Percentiles rank a stretch among this genome's conserved stretches.
phyloP scores from a whole-genome alignment of 1,284 basidiomycete genomes.

The Cutaneotrichosporon sp. region DNA sequence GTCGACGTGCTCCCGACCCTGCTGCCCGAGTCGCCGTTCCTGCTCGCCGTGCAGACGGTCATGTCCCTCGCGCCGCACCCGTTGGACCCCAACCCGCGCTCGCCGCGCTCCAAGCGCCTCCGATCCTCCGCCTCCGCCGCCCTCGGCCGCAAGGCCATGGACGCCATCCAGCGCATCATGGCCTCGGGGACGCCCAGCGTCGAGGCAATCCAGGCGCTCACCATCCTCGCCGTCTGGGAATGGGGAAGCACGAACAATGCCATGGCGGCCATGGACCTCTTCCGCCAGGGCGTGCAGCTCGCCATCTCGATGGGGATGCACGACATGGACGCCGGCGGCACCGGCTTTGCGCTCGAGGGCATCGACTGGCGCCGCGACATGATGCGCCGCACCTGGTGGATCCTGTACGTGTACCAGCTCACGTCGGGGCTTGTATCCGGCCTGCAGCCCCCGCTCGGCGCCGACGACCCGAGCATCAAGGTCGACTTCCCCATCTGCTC shows the following conservation, averaged over 20 bases:
- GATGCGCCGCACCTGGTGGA: constrained; percentile 53
- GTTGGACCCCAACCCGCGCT: constrained; percentile 44
- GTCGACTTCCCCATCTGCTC: constrained; percentile 50
- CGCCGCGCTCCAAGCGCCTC: constrained; percentile 41
- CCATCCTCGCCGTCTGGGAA: constrained; percentile 51
- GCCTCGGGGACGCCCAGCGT: constrained; percentile 28
- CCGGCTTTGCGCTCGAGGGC: constrained; percentile 38
- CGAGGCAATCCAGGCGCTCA: constrained; percentile 49
- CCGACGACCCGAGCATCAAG: constrained; percentile 48
- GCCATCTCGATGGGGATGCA: constrained; percentile 52
- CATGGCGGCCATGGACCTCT: constrained; percentile 31
- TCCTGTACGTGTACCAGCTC: constrained; percentile 46
- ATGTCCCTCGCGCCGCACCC: constrained; percentile 50
- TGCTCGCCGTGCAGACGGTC: constrained; percentile 51
- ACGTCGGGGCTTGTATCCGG: constrained; percentile 38
- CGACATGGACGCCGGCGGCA: constrained; percentile 39
- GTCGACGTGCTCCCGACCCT: constrained; percentile 37
- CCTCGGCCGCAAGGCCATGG: constrained; percentile 31
- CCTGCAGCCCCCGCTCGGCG: constrained; percentile 32
- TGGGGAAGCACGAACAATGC: constrained; percentile 48
- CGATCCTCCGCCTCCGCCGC: constrained; percentile 36
- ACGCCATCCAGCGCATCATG: constrained; percentile 24
- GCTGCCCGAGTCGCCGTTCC: constrained; percentile 47
- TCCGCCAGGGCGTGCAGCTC: constrained; percentile 40
- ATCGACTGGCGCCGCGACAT: constrained; percentile 49